Conservation (phyloP, 805 yeast species). For the Candida corydali region DNA sequence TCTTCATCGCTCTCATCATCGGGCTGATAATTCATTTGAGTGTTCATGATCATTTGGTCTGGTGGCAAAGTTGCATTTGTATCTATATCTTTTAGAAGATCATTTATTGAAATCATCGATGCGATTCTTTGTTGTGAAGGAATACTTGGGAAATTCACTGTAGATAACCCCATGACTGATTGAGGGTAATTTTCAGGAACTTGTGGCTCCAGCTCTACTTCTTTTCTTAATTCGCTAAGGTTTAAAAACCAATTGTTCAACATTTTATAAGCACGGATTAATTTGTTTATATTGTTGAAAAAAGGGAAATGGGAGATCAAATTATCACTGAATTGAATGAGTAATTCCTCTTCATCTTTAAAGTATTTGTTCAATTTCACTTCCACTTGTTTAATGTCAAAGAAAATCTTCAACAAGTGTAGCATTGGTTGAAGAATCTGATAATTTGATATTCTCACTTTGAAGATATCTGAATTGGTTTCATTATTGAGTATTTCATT, state of each 20-base stretch:
- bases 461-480: constrained; percentile 11
- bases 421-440: constrained; percentile 29
- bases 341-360: constrained; percentile 7
- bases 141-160: not conserved
- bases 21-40: constrained; percentile 5
- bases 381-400: constrained; percentile 16
- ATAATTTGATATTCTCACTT: constrained; percentile 25
- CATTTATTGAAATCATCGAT: constrained; percentile 6
- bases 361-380: constrained; percentile 4
- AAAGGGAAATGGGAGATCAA: constrained; percentile 22
- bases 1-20: constrained; percentile 10
- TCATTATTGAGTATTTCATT: constrained; percentile 6
- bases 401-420: constrained; percentile 24
- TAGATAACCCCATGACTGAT: not conserved
- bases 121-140: constrained; percentile 4
- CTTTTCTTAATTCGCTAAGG: constrained; percentile 9
- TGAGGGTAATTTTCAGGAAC: not conserved
- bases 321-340: constrained; percentile 17
- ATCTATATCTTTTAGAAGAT: constrained; percentile 8
- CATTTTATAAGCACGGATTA: constrained; percentile 18
- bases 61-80: not conserved
- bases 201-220: not conserved
- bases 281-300: constrained; percentile 23
- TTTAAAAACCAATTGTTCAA: constrained; percentile 24
- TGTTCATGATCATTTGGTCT: not conserved